A percentile compares a stretch with the other conserved stretches of the same genome.
Evolutionary conservation across 129 eudicot genomes (phyloP).

Genomic region (Lactuca sativa): DNA sequence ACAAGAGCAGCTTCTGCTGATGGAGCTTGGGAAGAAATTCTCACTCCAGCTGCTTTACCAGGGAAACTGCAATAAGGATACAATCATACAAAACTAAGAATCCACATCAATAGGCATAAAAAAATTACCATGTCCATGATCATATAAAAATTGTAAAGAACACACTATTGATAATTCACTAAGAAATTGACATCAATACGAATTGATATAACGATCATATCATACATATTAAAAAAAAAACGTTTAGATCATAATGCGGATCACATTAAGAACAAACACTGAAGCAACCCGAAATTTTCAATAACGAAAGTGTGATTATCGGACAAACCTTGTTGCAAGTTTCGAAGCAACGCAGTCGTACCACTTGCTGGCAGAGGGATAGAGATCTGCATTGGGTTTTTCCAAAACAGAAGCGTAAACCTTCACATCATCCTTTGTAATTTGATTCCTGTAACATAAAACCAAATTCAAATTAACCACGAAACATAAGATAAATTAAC

Average conservation of each 20-base stretch:
- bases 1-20: conserved; percentile 59
- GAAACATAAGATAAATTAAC: not conserved
- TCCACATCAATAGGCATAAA: not conserved
- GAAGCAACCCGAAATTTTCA: not conserved
- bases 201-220: not conserved
- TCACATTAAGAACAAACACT: not conserved
- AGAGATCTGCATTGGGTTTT: conserved; percentile 61
- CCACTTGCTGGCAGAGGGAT: conserved; percentile 88
- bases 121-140: not conserved
- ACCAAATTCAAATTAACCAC: not conserved
- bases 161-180: too few species aligned
- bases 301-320: not conserved
- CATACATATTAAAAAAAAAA: not conserved
- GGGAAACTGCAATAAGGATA: conserved; percentile 53
- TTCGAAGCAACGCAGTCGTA: conserved; percentile 47
- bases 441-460: conserved; percentile 39
- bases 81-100: not conserved
- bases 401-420: conserved; percentile 67
- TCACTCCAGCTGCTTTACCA: conserved; percentile 76
- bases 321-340: conserved; percentile 59
- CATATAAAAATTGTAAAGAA: not conserved
- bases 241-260: not conserved
- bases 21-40: conserved; percentile 43
- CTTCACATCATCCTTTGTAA: conserved; percentile 86
- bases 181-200: not conserved